Evolutionary conservation across 2,329 filamentous ascomycete genomes (phyloP), one percentile per base, ranked within the genome.

Genomic region (Rhexocercosporidium sp.): DNA sequence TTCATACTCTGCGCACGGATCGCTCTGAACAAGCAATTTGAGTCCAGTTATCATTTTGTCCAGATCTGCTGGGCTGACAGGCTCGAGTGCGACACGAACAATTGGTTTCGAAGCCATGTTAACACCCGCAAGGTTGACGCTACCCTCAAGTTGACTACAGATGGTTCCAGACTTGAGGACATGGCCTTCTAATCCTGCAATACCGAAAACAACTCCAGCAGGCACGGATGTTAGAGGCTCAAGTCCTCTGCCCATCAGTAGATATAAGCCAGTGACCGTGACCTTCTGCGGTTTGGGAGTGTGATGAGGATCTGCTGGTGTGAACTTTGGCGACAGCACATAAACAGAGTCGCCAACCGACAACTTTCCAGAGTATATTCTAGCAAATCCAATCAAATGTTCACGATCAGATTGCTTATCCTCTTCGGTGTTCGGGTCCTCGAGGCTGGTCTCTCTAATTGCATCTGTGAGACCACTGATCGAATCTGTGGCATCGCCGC

Each of bases 131-230:
- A 99, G 82, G 79, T 99, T 99, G 73, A 96, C 89, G 7, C 92
- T 90, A 18, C 96, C 96, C 59, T 93, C 90, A 0, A 96, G 82
- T 70, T 92, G 91, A 71, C 93, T 97, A 81, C 94, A 97, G 3
- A 99, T 83, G 0, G 96, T 99, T 14, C 94, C 96, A 0, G 94
- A 96, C 78, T 99, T 99, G 64, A 99, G 85, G n/a, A 99, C 91
- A 69, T 95, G 91, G 18, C 94, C 95, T 75, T 96, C 94, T 0
- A 99, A 86, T 1, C 96, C 96, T 37, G 91, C 93, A 64, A 99
- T 96, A 27, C 96, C 96, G 76, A 99, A 98, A 4, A 99, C 92
- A 8, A 97, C 94, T 51, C 96, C 96, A 0, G 96, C 95, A 6
- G 95, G 95, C 0, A 98, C 95, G 0, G 91, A 91, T 18, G 88